Conservation (phyloP, 208 protist genomes). For the Leishmania braziliensis region DNA sequence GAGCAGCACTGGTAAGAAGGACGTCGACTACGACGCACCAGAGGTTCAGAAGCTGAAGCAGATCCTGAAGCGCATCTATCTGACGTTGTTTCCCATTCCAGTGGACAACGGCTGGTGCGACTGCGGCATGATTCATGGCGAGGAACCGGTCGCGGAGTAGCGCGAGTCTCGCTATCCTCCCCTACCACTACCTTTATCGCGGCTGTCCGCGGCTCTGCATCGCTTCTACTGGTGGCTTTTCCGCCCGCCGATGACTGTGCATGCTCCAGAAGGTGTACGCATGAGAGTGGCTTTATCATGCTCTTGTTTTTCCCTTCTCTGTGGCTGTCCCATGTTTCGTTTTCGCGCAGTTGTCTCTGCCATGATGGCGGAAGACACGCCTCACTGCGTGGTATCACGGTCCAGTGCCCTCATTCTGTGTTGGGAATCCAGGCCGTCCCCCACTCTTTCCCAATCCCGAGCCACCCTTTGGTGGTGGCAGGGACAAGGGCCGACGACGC, state of each 20-base stretch:
- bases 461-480: too few relatives aligned
- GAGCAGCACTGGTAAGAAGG: constrained; percentile 43
- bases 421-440: too few relatives aligned
- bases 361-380: too few relatives aligned
- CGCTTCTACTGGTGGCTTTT: background rate
- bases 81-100: constrained; percentile 91
- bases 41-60: constrained; percentile 77
- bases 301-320: background rate
- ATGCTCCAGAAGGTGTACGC: background rate
- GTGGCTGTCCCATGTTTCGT: background rate
- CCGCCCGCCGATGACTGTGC: background rate
- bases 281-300: background rate
- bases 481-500: too few relatives aligned
- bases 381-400: too few relatives aligned
- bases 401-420: too few relatives aligned
- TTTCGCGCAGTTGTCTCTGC: background rate
- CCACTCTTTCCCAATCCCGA: too few relatives aligned
- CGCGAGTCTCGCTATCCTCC: background rate
- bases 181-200: background rate
- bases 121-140: constrained; percentile 86
- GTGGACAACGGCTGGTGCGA: constrained; percentile 91
- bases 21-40: constrained; percentile 46
- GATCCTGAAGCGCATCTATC: constrained; percentile 87
- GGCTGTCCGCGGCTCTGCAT: background rate
- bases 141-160: constrained; percentile 51